phyloP scores from a whole-genome alignment of 169 alveolate genomes.

The Ophryocystis elektroscirrha region DNA sequence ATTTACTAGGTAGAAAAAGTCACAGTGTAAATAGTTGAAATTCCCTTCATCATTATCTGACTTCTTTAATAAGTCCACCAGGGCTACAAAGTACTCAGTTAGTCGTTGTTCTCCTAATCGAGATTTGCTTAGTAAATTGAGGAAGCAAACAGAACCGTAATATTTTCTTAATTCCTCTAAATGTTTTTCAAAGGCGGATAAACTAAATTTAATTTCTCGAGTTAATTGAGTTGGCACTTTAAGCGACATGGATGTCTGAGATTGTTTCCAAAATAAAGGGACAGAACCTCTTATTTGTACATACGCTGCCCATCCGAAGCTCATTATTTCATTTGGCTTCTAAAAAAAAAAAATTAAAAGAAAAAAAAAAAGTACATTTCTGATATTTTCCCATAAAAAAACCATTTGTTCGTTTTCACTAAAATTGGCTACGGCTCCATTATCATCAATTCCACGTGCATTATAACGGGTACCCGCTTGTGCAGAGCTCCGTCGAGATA shows the following conservation, averaged over 20 bases:
- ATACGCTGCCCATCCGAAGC: slow-evolving; percentile 8
- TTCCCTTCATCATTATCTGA: neutral
- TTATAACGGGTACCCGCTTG: slow-evolving; percentile 42
- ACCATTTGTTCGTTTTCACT: slow-evolving; percentile 13
- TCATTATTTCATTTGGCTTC: too few species aligned
- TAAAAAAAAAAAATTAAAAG: neutral
- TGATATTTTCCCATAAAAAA: neutral
- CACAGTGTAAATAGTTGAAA: too few species aligned
- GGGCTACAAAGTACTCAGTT: slow-evolving; percentile 27
- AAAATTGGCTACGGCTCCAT: slow-evolving; percentile 24
- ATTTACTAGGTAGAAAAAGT: too few species aligned
- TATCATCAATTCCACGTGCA: slow-evolving; percentile 39
- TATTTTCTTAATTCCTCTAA: neutral
- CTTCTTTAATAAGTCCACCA: neutral
- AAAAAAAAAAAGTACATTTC: neutral
- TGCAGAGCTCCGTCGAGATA: slow-evolving; percentile 35
- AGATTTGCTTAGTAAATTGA: slow-evolving; percentile 35
- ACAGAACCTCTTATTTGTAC: slow-evolving; percentile 68
- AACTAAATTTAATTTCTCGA: neutral
- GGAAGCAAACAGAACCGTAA: slow-evolving; percentile 29
- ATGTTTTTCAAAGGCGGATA: neutral
- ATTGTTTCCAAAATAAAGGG: slow-evolving; percentile 84
- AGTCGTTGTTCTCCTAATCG: slow-evolving; percentile 36
- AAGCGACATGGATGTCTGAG: slow-evolving; percentile 38
- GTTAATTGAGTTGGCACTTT: neutral